Base-by-base conservation (phyloP, 139 green algal genomes). In the Pedinophyceae sp. region DNA sequence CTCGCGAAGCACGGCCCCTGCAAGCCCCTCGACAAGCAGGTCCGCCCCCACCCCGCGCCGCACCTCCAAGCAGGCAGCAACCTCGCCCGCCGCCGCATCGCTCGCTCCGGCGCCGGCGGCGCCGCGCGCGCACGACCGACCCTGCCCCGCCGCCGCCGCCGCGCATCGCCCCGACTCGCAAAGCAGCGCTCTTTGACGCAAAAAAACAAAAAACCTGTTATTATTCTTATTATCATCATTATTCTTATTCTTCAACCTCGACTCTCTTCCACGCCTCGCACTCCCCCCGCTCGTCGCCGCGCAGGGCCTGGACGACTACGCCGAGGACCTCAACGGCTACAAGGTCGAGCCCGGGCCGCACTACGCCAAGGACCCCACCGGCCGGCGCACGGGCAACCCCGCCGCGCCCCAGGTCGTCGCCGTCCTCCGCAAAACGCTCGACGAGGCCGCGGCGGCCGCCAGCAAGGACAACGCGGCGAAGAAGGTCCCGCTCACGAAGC, bases 321-420 rank as follows among this genome's bases (percentile, higher is more conserved):
- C 57, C 19, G 72, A 86, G 50, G 34, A 59, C 1, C 20, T 58
- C 34, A 19, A 43, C 22, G 49, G 49, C 24, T 39, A 55, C 6
- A 56, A 63, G 25, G 64, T 75, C 19, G 65, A 83, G 38, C 68
- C 76, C 30, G 77, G 77, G 0, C 50, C 43, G 0, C 55, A 73
- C 52, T 92, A 92, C 68, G 60, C 51, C 19, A 61, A 69, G 65
- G 82, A 92, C 55, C 79, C 82, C 18, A 87, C 78, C 20, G 82
- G 82, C 0, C 58, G 75, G 23, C 64, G 82, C 10, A 82, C 65
- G 20, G 82, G 82, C 26, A 73, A 87, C 34, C 10, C 34, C 13
- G 34, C 34, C 10, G 34, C 7, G 20, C 49, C 49, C 20, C n/a
- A 39, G 49, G 49, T 30, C 20, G 49, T 29, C 20, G 49, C 30